Conservation (phyloP, 495 filamentous ascomycete species). For the Mytilinidion resinicola region DNA sequence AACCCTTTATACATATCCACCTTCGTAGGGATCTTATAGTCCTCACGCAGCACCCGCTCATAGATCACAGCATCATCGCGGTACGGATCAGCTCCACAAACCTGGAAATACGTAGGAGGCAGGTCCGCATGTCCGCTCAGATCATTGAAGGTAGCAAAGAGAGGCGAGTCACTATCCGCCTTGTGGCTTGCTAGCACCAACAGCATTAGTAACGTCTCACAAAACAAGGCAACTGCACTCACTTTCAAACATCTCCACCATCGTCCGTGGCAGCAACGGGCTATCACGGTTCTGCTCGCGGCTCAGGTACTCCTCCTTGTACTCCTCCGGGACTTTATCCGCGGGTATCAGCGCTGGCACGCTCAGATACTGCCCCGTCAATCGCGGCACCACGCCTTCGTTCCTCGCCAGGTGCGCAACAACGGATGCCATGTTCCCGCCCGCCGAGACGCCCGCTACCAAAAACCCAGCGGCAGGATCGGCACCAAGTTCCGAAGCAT, state of each 20-base stretch:
- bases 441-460: conserved; percentile 31
- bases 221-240: too few species aligned
- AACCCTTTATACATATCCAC: neutral
- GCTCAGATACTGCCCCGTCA: neutral
- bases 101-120: neutral
- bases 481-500: neutral
- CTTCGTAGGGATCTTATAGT: neutral
- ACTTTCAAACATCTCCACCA: neutral
- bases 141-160: neutral
- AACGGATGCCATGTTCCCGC: conserved; percentile 24
- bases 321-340: neutral
- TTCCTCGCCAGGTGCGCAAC: neutral
- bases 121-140: neutral
- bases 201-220: too few species aligned
- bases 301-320: neutral
- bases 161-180: neutral
- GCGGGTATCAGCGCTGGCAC: neutral
- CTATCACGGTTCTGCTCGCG: neutral
- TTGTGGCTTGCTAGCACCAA: neutral
- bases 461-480: neutral
- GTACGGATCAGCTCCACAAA: neutral
- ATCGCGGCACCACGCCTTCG: neutral
- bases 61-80: neutral
- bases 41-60: neutral
- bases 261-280: neutral